A percentile compares a stretch with the other conserved stretches of the same genome.
These are phyloP conservation scores for Flueggea neowawraea DNA, from an alignment of 441 rosid species.

Conservation along the genomic window DNA sequence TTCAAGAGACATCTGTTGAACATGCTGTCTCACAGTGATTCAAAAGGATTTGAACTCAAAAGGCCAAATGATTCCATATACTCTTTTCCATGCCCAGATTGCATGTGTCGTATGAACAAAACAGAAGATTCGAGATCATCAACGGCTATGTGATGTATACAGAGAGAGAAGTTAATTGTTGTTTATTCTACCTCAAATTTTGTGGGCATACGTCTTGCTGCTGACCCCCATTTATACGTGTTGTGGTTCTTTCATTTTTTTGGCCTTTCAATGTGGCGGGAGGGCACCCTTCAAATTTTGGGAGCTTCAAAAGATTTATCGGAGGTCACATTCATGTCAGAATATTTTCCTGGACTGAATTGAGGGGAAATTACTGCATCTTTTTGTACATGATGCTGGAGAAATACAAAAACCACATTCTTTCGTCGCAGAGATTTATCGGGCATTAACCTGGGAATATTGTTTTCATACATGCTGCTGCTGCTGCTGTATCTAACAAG, in stretches of 20 bases:
- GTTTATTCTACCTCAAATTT: constrained; percentile 20
- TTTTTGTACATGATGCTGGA: constrained; percentile 33
- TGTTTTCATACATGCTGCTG: constrained; percentile 27
- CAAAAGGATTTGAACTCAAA: constrained; percentile 94
- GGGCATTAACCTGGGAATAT: constrained; percentile 24
- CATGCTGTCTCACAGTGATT: constrained; percentile 93
- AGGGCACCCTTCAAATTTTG: constrained; percentile 35
- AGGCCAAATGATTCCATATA: constrained; percentile 85
- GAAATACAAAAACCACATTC: constrained; percentile 12
- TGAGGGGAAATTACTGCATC: constrained; percentile 21
- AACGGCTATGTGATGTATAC: constrained; percentile 39
- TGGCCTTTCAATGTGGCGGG: constrained; percentile 18
- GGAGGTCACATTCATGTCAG: constrained; percentile 29
- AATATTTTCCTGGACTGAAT: constrained; percentile 28
- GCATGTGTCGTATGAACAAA: constrained; percentile 87
- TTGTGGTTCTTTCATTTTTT: constrained; percentile 63
- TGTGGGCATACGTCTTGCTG: constrained; percentile 19
- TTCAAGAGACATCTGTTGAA: constrained; percentile 90
- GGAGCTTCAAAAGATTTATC: constrained; percentile 33
- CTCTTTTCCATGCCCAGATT: constrained; percentile 96
- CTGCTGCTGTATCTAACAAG: constrained; percentile 53
- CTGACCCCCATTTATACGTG: constrained; percentile 34
- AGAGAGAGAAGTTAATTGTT: constrained; percentile 14
- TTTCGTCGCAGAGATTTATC: constrained; percentile 16
- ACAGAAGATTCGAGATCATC: constrained; percentile 52